These are phyloP conservation scores for Penicillium manginii DNA, from an alignment of 495 filamentous ascomycete genomes.

Conservation along the genomic window DNA sequence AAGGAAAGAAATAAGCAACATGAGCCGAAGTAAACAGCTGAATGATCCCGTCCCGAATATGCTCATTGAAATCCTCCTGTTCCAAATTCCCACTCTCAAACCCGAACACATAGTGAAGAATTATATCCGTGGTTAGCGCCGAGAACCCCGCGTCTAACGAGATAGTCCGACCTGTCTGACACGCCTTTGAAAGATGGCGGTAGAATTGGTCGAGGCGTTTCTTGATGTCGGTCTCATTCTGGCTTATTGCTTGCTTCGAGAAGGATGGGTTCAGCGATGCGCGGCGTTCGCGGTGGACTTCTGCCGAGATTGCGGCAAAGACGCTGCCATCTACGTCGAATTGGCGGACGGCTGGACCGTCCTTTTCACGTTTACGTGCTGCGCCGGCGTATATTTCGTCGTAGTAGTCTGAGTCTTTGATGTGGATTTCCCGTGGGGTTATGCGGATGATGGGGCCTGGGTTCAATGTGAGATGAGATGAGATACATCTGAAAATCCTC, in stretches of 20 bases:
- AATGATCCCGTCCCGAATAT: slow-evolving; percentile 29
- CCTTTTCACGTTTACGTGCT: slow-evolving; percentile 31
- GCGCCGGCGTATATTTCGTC: slow-evolving; percentile 36
- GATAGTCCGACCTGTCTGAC: slow-evolving; percentile 17
- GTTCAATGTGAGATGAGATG: too few species aligned
- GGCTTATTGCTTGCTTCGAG: slow-evolving; percentile 26
- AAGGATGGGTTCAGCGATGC: slow-evolving; percentile 31
- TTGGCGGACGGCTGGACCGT: slow-evolving; percentile 12
- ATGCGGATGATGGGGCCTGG: slow-evolving; percentile 59
- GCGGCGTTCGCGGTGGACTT: slow-evolving; percentile 32
- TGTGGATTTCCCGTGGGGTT: slow-evolving; percentile 53
- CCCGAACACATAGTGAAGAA: slow-evolving; percentile 32
- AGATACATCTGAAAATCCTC: neutral
- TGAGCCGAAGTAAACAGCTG: slow-evolving; percentile 22
- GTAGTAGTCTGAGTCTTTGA: slow-evolving; percentile 43
- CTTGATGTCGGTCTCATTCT: slow-evolving; percentile 19
- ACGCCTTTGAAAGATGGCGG: slow-evolving; percentile 14
- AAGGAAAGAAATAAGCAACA: slow-evolving; percentile 20
- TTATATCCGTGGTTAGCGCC: slow-evolving; percentile 31
- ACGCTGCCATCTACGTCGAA: slow-evolving; percentile 21
- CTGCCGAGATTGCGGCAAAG: slow-evolving; percentile 26
- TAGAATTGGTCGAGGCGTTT: slow-evolving; percentile 22
- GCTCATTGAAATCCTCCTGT: slow-evolving; percentile 26
- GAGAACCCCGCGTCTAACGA: slow-evolving; percentile 30
- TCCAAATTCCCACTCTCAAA: slow-evolving; percentile 28